A percentile compares a stretch with the other conserved stretches of the same genome.
Evolutionary conservation across 108 stramenopile genomes (phyloP).

Genomic region (Skeletonema costatum): DNA sequence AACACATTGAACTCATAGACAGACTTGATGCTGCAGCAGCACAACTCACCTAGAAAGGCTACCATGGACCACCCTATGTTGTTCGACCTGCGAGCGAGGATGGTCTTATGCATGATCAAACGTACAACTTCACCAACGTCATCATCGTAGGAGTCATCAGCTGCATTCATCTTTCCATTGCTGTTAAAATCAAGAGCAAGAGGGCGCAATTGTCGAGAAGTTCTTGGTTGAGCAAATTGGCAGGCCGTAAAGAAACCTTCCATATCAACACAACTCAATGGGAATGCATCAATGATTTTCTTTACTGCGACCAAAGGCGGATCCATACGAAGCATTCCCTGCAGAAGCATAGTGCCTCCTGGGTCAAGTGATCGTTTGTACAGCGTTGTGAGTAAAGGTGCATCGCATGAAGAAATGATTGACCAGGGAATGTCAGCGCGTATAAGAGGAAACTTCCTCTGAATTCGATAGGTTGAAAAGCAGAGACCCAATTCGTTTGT

Average conservation of each 20-base stretch:
- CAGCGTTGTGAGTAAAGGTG: constrained; percentile 12
- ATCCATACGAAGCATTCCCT: constrained; percentile 45
- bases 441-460: constrained; percentile 35
- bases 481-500: constrained; percentile 14
- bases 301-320: constrained; percentile 37
- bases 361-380: constrained; percentile 22
- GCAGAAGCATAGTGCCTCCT: constrained; percentile 26
- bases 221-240: constrained; percentile 46
- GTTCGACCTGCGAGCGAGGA: constrained; percentile 25
- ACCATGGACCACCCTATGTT: constrained; percentile 56
- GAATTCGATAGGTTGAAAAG: constrained; percentile 33
- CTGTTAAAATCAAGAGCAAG: not conserved
- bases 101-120: constrained; percentile 45
- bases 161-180: constrained; percentile 7
- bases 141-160: constrained; percentile 18
- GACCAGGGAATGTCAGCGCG: constrained; percentile 46
- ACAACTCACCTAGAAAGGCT: constrained; percentile 48
- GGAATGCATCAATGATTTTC: constrained; percentile 42
- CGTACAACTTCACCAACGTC: constrained; percentile 46
- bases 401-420: constrained; percentile 24
- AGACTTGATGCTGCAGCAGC: not conserved
- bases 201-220: constrained; percentile 13
- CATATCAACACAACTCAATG: constrained; percentile 49
- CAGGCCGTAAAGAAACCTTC: constrained; percentile 54
- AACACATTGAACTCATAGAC: not conserved